These are phyloP conservation scores for Yamadazyma kanchanaburiensis DNA, from an alignment of 1,139 yeast genomes.

Conservation along the genomic window DNA sequence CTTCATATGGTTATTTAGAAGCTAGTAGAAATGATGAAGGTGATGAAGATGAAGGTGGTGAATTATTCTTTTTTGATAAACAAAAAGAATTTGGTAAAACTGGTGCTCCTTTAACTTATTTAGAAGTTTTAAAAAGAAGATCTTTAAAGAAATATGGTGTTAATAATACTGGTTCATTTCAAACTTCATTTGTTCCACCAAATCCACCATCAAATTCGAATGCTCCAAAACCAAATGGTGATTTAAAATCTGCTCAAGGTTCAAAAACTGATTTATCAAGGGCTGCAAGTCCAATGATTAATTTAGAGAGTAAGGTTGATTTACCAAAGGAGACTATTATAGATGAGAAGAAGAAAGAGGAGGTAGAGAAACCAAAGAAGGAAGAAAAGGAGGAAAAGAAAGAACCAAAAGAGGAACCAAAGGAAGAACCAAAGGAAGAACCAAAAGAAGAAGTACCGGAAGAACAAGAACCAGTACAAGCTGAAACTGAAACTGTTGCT, in stretches of 20 bases:
- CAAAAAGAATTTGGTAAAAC: conserved; percentile 32
- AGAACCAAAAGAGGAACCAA: conserved; percentile 5
- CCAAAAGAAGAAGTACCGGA: too few relatives aligned
- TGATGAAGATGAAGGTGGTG: conserved; percentile 50
- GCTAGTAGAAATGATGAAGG: conserved; percentile 38
- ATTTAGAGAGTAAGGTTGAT: conserved; percentile 28
- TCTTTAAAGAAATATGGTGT: conserved; percentile 44
- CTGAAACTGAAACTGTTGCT: conserved; percentile 6
- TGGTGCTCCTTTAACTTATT: conserved; percentile 40
- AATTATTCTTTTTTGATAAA: conserved; percentile 32
- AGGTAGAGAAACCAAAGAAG: conserved; percentile 5
- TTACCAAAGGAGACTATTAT: conserved; percentile 45
- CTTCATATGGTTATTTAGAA: conserved; percentile 29
- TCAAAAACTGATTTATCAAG: conserved; percentile 12
- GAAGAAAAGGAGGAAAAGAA: conserved; percentile 7
- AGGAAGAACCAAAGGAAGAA: background rate
- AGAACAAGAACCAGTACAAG: conserved; percentile 4
- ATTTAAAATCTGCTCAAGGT: conserved; percentile 8
- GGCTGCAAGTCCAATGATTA: conserved; percentile 25
- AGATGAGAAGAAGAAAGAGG: conserved; percentile 20
- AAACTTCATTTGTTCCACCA: conserved; percentile 39
- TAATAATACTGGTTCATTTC: conserved; percentile 29
- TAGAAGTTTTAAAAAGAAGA: conserved; percentile 51
- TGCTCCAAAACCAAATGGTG: conserved; percentile 1
- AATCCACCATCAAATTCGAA: conserved; percentile 5